These are phyloP conservation scores for Penicillium sp. DNA, from an alignment of 2,329 filamentous ascomycete genomes.

Conservation along the genomic window DNA sequence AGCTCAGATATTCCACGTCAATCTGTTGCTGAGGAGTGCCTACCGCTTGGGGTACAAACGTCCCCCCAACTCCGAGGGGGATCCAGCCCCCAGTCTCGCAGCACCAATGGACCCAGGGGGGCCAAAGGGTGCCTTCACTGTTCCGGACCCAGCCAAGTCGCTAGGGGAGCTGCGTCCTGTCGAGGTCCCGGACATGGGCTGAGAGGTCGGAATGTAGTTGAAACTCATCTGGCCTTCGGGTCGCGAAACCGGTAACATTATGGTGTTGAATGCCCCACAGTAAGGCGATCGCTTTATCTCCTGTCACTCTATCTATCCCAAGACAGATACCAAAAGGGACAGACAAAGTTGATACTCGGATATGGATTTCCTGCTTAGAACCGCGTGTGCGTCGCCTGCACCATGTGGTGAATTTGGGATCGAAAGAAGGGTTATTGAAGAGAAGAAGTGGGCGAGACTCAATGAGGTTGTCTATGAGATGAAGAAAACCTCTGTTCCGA, in stretches of 20 bases:
- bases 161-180: constrained; percentile 78
- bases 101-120: constrained; percentile 56
- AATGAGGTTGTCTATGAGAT: neutral
- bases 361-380: constrained; percentile 20
- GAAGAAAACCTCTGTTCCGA: neutral
- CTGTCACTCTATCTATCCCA: constrained; percentile 11
- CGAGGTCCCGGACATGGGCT: constrained; percentile 75
- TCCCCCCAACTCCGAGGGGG: constrained; percentile 84
- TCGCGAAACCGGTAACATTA: constrained; percentile 84
- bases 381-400: constrained; percentile 19
- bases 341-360: constrained; percentile 7
- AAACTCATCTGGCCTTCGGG: constrained; percentile 80
- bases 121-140: constrained; percentile 71
- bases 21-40: constrained; percentile 32
- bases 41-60: constrained; percentile 92
- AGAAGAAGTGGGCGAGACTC: neutral
- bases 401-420: constrained; percentile 21
- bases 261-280: constrained; percentile 59
- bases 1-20: neutral
- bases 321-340: constrained; percentile 9
- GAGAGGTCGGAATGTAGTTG: constrained; percentile 71
- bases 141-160: constrained; percentile 65
- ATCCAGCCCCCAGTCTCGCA: constrained; percentile 80
- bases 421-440: neutral
- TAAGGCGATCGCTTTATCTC: constrained; percentile 15